Percentiles rank a stretch among this genome's conserved stretches.
These are phyloP conservation scores for Blastobotrys illinoisensis DNA, from an alignment of 1,139 yeast genomes.

Conservation along the genomic window DNA sequence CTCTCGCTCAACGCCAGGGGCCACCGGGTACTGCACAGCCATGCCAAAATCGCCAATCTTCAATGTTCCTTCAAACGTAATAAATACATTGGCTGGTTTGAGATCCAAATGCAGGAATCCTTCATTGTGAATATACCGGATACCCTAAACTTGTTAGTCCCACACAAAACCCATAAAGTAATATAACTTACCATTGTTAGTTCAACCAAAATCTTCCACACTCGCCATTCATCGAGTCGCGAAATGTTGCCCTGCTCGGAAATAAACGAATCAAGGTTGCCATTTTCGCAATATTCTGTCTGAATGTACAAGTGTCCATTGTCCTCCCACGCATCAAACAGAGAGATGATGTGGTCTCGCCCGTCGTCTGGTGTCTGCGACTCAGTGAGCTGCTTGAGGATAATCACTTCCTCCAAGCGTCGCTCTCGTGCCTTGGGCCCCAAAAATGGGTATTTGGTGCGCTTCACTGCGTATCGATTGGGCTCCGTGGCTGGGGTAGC, in stretches of 20 bases:
- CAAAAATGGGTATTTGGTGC: constrained; percentile 55
- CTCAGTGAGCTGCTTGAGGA: constrained; percentile 41
- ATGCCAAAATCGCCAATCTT: constrained; percentile 82
- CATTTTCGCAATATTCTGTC: constrained; percentile 96
- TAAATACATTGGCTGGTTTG: constrained; percentile 91
- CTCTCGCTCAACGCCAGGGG: constrained; percentile 68
- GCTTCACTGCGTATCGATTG: constrained; percentile 67
- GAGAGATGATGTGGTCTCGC: constrained; percentile 70
- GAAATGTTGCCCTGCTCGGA: constrained; percentile 74
- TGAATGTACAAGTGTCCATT: constrained; percentile 74
- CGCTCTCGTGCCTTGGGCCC: constrained; percentile 50
- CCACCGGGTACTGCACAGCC: constrained; percentile 53
- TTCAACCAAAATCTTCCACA: constrained; percentile 92
- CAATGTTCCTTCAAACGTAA: constrained; percentile 88
- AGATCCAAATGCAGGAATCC: constrained; percentile 80
- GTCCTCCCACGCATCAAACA: constrained; percentile 83
- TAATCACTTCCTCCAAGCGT: constrained; percentile 52
- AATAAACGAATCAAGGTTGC: constrained; percentile 75
- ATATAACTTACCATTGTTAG: constrained; percentile 39
- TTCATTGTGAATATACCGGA: constrained; percentile 71
- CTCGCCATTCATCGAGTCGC: constrained; percentile 86
- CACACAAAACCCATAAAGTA: neutral
- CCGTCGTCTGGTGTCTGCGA: constrained; percentile 57
- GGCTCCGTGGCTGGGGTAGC: constrained; percentile 11
- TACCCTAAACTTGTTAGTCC: constrained; percentile 41